Percentiles rank a stretch among this genome's conserved stretches.
Evolutionary conservation across 371 early-diverging fungal species (phyloP).

Genomic region (Circinella umbellata): DNA sequence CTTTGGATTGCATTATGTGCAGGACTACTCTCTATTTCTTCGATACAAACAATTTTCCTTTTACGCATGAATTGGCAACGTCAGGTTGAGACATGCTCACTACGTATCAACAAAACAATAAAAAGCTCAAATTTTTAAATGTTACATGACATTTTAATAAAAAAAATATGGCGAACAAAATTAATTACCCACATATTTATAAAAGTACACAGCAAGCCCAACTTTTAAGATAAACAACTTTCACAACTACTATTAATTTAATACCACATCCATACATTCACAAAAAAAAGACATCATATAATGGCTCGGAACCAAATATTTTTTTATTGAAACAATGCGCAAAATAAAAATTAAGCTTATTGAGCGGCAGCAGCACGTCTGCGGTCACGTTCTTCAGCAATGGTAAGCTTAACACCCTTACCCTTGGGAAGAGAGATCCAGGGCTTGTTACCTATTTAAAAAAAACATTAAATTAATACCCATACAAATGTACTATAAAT

Average conservation of each 20-base stretch:
- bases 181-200: not conserved
- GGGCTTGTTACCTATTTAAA: slow-evolving; percentile 57
- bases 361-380: slow-evolving; percentile 66
- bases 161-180: not conserved
- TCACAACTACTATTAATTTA: no score
- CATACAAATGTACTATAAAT: not conserved
- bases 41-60: not conserved
- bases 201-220: no score
- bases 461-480: not conserved
- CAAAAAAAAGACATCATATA: not conserved
- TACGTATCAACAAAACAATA: not conserved
- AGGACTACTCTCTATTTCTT: slow-evolving; percentile 32
- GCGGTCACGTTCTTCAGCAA: slow-evolving; percentile 97
- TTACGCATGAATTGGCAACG: slow-evolving; percentile 5
- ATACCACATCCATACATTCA: not conserved
- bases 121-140: not conserved
- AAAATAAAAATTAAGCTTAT: slow-evolving; percentile 20
- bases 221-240: no score
- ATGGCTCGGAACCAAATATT: slow-evolving; percentile 9
- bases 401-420: slow-evolving; percentile 98
- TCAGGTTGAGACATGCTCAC: not conserved
- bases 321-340: slow-evolving; percentile 1
- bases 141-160: no score
- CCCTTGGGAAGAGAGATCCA: slow-evolving; percentile 96
- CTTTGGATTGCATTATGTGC: slow-evolving; percentile 64